phyloP scores from a whole-genome alignment of 139 green algal genomes.

The Limnomonas spitsbergensis region DNA sequence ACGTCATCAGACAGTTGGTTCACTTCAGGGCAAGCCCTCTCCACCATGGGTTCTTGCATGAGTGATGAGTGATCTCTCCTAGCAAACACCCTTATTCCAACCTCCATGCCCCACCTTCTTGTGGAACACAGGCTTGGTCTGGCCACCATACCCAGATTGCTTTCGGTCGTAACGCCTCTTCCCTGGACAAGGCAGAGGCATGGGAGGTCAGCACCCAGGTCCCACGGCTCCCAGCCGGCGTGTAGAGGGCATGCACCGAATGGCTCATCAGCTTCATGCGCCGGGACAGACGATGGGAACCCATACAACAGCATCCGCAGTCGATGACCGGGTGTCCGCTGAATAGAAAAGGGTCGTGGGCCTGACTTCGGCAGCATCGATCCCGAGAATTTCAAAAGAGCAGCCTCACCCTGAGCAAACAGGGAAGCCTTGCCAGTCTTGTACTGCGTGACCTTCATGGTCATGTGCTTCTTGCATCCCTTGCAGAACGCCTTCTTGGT shows the following conservation, averaged over 20 bases:
- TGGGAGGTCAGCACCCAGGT: no score
- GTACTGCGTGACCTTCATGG: conserved; percentile 99
- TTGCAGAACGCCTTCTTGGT: conserved; percentile 98
- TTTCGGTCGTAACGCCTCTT: conserved; percentile 99
- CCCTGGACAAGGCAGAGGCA: conserved; percentile 51
- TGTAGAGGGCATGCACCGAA: no score
- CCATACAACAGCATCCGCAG: no score
- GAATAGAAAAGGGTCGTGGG: no score
- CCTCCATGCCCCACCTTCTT: conserved; percentile 99
- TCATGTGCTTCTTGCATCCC: conserved; percentile 68
- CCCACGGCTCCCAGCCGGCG: no score
- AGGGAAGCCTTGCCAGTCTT: conserved; percentile 98
- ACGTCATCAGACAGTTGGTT: not conserved
- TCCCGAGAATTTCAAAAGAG: no score
- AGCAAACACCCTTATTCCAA: no score
- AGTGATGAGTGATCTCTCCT: no score
- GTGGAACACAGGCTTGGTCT: conserved; percentile 99
- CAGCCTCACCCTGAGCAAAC: conserved; percentile 92
- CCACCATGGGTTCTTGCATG: not conserved
- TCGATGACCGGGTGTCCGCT: no score
- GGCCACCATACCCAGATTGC: conserved; percentile 95
- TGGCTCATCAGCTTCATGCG: no score
- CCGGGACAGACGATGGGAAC: no score
- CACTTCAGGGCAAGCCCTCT: not conserved
- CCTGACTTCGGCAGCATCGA: no score